Evolutionary conservation across 495 filamentous ascomycete species (phyloP).

Genomic region (Neurospora sp.): DNA sequence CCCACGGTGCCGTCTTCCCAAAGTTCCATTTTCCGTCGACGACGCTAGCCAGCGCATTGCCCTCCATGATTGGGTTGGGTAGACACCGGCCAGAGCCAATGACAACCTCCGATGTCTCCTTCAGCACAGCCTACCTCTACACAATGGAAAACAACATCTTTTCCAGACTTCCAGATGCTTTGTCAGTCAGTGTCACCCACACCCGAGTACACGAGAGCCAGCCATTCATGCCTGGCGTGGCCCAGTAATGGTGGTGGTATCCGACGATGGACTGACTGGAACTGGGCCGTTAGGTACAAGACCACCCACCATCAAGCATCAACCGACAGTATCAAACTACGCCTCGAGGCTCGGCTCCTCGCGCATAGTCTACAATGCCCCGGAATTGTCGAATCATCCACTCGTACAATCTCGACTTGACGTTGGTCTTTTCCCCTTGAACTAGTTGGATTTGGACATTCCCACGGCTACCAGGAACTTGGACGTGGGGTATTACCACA

Average conservation of each 20-base stretch:
- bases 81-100: neutral
- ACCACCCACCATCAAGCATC: neutral
- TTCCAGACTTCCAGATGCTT: neutral
- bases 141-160: neutral
- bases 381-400: neutral
- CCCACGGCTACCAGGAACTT: neutral
- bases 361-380: neutral
- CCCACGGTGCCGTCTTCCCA: neutral
- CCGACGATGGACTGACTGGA: neutral
- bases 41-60: slow-evolving; percentile 16
- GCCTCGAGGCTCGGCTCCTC: neutral
- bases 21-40: neutral
- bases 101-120: neutral
- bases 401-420: neutral
- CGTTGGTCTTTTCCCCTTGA: neutral
- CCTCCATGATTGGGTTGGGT: neutral
- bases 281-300: neutral
- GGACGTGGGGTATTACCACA: neutral
- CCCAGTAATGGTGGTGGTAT: neutral
- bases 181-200: neutral
- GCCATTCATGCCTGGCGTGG: neutral
- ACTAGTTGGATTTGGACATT: neutral
- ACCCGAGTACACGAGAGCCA: neutral
- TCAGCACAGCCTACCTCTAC: neutral
- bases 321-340: neutral